Conservation (phyloP, 1,139 yeast species). For the Lodderomyces metapsilosis region DNA sequence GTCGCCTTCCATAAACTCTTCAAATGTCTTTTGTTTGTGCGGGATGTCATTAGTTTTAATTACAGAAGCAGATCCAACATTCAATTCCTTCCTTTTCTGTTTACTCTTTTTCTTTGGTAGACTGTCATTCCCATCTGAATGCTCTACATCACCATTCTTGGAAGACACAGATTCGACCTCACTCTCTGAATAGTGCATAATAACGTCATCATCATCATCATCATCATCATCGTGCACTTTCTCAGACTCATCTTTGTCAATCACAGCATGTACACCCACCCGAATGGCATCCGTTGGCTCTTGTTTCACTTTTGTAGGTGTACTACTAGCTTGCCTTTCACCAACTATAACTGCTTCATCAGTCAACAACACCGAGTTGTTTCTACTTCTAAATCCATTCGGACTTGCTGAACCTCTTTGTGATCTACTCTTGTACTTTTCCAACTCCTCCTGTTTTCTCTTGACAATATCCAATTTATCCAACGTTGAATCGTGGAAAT, state of each 20-base stretch:
- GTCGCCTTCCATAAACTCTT: constrained; percentile 1
- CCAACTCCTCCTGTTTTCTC: constrained; percentile 6
- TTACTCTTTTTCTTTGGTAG: not conserved
- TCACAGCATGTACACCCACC: not conserved
- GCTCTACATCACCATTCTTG: not conserved
- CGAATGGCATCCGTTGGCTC: not conserved
- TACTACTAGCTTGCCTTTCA: not conserved
- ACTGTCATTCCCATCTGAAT: not conserved
- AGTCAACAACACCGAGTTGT: not conserved
- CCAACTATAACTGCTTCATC: constrained; percentile 1
- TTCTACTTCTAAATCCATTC: not conserved
- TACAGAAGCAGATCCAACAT: not conserved
- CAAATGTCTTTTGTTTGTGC: not conserved
- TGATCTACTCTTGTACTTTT: not conserved
- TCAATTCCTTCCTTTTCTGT: not conserved
- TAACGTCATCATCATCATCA: not conserved
- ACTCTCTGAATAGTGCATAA: not conserved
- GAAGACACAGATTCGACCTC: not conserved
- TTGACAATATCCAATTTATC: not conserved
- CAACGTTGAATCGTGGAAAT: constrained; percentile 1
- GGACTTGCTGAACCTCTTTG: not conserved
- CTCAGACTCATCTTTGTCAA: not conserved
- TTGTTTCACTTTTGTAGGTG: not conserved
- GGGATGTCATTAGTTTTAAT: not conserved
- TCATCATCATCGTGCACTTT: not conserved